Evolutionary conservation across 805 yeast species (phyloP).

Genomic region (Lachancea sp.): DNA sequence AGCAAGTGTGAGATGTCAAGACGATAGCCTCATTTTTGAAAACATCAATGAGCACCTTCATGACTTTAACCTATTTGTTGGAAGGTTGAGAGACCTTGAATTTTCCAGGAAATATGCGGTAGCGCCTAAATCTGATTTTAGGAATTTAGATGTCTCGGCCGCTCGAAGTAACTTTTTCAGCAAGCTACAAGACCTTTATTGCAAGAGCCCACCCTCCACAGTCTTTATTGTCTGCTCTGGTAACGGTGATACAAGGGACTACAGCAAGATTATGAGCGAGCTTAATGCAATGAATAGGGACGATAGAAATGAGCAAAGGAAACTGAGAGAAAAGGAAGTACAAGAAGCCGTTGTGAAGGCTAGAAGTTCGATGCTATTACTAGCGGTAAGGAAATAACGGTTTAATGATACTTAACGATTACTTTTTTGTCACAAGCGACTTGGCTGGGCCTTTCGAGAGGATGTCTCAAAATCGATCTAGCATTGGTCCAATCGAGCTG

Average conservation of each 20-base stretch:
- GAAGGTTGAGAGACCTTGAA: conserved; percentile 56
- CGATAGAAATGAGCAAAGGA: conserved; percentile 38
- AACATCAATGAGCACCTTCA: conserved; percentile 34
- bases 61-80: conserved; percentile 44
- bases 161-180: conserved; percentile 34
- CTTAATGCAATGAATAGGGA: conserved; percentile 40
- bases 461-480: too few relatives aligned
- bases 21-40: conserved; percentile 56
- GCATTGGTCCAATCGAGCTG: too few relatives aligned
- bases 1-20: conserved; percentile 38
- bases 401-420: too few relatives aligned
- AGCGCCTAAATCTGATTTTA: conserved; percentile 14
- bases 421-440: too few relatives aligned
- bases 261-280: conserved; percentile 33
- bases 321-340: conserved; percentile 40
- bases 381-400: conserved; percentile 20
- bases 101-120: conserved; percentile 33
- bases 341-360: conserved; percentile 44
- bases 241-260: conserved; percentile 49
- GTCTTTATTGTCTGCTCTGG: conserved; percentile 57
- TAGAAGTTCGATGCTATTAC: conserved; percentile 52
- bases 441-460: too few relatives aligned
- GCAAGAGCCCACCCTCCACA: conserved; percentile 50
- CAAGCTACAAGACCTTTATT: conserved; percentile 44
- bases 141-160: conserved; percentile 7